Evolutionary conservation across 352 stramenopile species (phyloP), one percentile per base, ranked within the genome.

Genomic region (Thalassiosira hispida): DNA sequence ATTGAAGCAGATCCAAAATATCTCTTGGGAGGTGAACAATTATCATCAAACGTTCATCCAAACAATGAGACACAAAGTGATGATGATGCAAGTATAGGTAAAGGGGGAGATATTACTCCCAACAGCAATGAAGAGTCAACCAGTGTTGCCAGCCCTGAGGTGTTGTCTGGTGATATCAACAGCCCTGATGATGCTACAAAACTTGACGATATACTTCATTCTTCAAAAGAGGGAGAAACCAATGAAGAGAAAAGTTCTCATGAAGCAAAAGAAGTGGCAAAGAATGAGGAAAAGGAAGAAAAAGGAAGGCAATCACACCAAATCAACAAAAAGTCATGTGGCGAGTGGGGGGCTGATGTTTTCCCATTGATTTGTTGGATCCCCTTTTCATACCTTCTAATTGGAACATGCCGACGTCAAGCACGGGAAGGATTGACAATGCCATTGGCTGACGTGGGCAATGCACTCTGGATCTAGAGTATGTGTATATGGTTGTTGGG

Each of bases 381-480:
- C 16, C 70, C 70, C 29, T 79, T 79, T 68, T 60, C 70, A 12
- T 68, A 73, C 33, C 33, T 79, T 16, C 33, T 79, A 16, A 56
- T 73, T 63, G 22, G 23, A 49, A 52, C 40, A 16, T 79, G 70
- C 51, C 33, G 53, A 61, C 31, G 16, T 1, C 38, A 72, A 16
- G 23, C 23, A 33, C 2, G 40, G 20, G 25, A 27, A 16, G 60
- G 49, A 49, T 49, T 51, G 22, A 12, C 14, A 0, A 44, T 29
- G 31, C 47, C 60, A n/a, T 38, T 68, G 31, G 61, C 62, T 52
- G 61, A 79, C 72, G 61, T 31, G 27, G 61, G 73, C 5, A n/a
- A 60, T 20, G 61, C 73, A 20, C 31, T 65, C 35, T 65, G 46
- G 31, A 65, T 65, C 18, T 65, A 46, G 53, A 33, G 12, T n/a